phyloP scores from a whole-genome alignment of 306 rosid genomes.

The Aeschynomene evenia region DNA sequence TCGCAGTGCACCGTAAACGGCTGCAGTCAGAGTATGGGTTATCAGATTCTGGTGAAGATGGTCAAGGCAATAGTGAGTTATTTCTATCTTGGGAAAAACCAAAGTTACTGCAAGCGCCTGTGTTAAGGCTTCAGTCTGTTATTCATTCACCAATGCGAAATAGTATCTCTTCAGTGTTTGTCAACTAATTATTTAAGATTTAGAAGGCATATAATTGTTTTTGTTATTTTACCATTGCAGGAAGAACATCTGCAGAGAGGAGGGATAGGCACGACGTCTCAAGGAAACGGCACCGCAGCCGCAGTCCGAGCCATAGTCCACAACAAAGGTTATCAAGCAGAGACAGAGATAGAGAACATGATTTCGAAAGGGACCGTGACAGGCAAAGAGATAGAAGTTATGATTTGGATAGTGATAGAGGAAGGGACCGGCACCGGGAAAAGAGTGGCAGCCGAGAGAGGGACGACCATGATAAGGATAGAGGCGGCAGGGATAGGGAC shows the following conservation, averaged over 20 bases:
- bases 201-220: neutral
- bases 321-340: constrained; percentile 51
- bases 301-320: constrained; percentile 75
- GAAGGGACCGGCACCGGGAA: constrained; percentile 58
- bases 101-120: neutral
- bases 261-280: constrained; percentile 64
- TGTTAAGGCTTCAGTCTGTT: neutral
- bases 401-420: constrained; percentile 62
- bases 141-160: constrained; percentile 10
- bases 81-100: neutral
- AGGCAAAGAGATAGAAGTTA: constrained; percentile 60
- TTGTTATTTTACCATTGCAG: constrained; percentile 38
- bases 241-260: constrained; percentile 63
- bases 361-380: constrained; percentile 60
- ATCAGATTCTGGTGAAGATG: constrained; percentile 69
- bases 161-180: too few species aligned
- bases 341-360: constrained; percentile 78
- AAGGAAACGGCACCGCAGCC: constrained; percentile 79
- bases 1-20: constrained; percentile 53
- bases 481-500: constrained; percentile 50
- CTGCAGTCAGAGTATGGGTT: constrained; percentile 80
- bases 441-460: constrained; percentile 94
- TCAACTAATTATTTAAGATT: too few species aligned
- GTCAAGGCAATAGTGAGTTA: constrained; percentile 72
- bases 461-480: constrained; percentile 80